Base-by-base conservation (phyloP, 805 yeast species). In the Starmerella sp. region DNA sequence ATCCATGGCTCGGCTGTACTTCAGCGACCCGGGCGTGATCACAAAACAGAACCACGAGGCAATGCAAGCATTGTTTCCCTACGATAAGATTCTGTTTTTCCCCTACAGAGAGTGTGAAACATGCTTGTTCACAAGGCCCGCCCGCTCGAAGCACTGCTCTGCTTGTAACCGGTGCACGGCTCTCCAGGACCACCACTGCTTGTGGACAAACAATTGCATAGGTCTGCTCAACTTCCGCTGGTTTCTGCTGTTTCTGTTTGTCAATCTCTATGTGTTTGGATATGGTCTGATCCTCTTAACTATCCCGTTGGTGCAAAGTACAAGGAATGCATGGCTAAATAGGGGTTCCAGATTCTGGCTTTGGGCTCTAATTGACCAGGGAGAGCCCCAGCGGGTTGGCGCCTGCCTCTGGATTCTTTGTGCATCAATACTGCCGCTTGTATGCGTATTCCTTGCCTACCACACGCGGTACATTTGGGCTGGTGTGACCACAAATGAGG, bases 401-500 rank as follows among this genome's bases (percentile, higher is more conserved):
- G 52, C 50, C 15, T 69, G 73, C 14, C 64, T 83, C 36, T 65
- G 71, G 17, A 60, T 80, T 22, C 63, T 82, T 44, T 71, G 79
- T n/a, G 65, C 68, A 1, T 53, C 74, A 14, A 73, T 81, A 54
- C 67, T 73, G 3, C 55, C 76, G 1, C 67, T 81, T n/a, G 69
- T 76, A 29, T 57, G 67, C 11, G 72, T 76, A 49, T 80, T 80
- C 60, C 54, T 73, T 1, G 64, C 60, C 31, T 66, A 73, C 55
- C 86, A 82, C 60, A 41, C 80, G 30, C 64, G 73, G 35, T 74
- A 78, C 58, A 69, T 84, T 2, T 75, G 74, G 58, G 73, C 77
- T 43, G 95, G 95, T 0, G 81, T 81, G 66, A 84, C 93, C 11
- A 83, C 90, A 4, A 84, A 83, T 63, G 95, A 86, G 67, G 70